Evolutionary conservation across 2,329 filamentous ascomycete species (phyloP).

Genomic region (Pseudocercospora cruenta): DNA sequence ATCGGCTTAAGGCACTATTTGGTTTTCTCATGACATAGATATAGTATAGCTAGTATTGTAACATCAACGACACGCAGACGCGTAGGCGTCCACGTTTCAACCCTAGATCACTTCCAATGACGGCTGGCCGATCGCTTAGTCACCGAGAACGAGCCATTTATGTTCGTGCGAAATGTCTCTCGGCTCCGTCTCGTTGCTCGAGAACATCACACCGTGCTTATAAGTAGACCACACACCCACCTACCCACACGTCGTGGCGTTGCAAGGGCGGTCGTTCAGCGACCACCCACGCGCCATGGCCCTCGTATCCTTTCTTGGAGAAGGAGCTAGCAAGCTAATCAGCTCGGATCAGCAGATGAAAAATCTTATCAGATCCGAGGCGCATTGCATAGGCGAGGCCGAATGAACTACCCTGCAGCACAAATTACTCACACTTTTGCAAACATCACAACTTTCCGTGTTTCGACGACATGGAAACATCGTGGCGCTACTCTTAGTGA

Average conservation of each 20-base stretch:
- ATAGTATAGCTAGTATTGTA: neutral
- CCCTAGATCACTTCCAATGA: no score
- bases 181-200: neutral
- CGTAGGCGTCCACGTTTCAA: no score
- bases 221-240: neutral
- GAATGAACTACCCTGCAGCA: neutral
- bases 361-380: neutral
- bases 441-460: neutral
- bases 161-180: neutral
- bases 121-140: neutral
- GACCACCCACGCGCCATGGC: neutral
- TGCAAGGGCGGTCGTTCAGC: neutral
- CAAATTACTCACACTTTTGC: neutral
- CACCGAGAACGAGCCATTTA: neutral
- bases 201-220: neutral
- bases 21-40: neutral
- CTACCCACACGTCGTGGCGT: neutral
- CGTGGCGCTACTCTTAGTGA: neutral
- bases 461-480: neutral
- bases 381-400: neutral
- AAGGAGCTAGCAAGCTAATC: slow-evolving; percentile 2
- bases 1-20: no score
- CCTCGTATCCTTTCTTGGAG: neutral
- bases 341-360: slow-evolving; percentile 9
- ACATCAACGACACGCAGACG: neutral